Base-by-base conservation (phyloP, 768 basidiomycete species). In the Phylloporus rhodoxanthus region DNA sequence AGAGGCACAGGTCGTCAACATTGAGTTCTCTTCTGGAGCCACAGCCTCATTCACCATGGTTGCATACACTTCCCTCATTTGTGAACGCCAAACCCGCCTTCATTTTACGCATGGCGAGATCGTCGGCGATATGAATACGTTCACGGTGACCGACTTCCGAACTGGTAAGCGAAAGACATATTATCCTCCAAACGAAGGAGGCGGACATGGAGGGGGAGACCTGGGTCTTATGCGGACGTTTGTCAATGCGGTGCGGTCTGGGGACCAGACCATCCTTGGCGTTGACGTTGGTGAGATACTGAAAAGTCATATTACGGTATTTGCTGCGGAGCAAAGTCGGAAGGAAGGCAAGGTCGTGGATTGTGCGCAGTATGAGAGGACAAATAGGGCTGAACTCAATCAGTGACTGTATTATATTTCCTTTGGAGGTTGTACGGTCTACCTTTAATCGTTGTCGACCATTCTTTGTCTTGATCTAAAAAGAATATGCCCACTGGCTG, bases 31-130 rank as follows among this genome's bases (percentile, higher is more conserved):
- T 7, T 80, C 81, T 44, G 89, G 90, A 14, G 75, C 80, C 25
- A 93, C 91, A 0, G 87, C 79, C 11, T 87, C 87, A 0, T 87
- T 94, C 65, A 92, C 91, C 17, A 91, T 94, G 89, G 78, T 90
- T 42, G 91, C 91, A 11, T 87, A 81, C 62, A 87, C 88, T 0
- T 76, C 79, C n/a, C 71, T 77, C 37, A 78, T 91, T 39, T 92
- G 91, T 65, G 75, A 87, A 29, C 84, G 91, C n/a, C 83, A 89
- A 59, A 84, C 87, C 5, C 79, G 87, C 13, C 71, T 92, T 61
- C 90, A 93, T 64, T 93, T 93, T 58, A 82, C 84, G 3, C 78
- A 88, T 50, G 91, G 91, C 5, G 91, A 93, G 68, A 83, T 94
- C 45, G 75, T 92, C n/a, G 91, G 91, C 23, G 80, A 94, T 65